Percentiles rank a stretch among this genome's conserved stretches.
Evolutionary conservation across 352 stramenopile species (phyloP).

Genomic region (Stephanocyclus meneghinianus): DNA sequence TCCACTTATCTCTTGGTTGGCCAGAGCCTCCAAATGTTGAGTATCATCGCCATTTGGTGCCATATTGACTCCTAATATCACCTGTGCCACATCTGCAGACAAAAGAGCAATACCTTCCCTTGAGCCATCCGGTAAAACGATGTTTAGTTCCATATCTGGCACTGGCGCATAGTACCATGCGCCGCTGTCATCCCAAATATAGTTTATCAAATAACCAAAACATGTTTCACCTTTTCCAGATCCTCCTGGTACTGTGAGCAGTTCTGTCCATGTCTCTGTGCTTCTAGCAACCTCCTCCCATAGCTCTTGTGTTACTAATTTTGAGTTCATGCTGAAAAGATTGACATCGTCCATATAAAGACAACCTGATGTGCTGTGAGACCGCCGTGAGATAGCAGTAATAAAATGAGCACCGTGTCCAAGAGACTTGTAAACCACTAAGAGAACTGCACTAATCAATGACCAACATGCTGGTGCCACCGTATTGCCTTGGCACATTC

Average conservation of each 20-base stretch:
- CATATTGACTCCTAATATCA: neutral
- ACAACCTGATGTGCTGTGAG: neutral
- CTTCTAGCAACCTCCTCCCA: neutral
- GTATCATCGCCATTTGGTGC: neutral
- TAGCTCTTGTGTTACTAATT: neutral
- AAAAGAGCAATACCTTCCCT: neutral
- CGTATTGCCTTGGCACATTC: constrained; percentile 4
- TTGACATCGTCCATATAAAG: constrained; percentile 10
- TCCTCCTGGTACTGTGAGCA: neutral
- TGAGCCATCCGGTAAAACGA: neutral
- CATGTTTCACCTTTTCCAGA: neutral
- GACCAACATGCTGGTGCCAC: neutral
- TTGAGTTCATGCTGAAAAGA: neutral
- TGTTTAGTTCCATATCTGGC: neutral
- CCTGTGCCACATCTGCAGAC: neutral
- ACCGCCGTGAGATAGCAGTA: neutral
- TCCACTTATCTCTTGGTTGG: neutral
- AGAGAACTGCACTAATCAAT: neutral
- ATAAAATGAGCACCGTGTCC: neutral
- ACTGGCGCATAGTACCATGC: neutral
- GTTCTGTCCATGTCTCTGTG: neutral
- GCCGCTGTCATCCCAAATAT: neutral
- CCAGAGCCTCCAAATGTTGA: neutral
- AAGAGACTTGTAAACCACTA: neutral
- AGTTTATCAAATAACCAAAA: constrained; percentile 4